Conservation (phyloP, 2,329 filamentous ascomycete genomes). For the Dissoconium aciculare region DNA sequence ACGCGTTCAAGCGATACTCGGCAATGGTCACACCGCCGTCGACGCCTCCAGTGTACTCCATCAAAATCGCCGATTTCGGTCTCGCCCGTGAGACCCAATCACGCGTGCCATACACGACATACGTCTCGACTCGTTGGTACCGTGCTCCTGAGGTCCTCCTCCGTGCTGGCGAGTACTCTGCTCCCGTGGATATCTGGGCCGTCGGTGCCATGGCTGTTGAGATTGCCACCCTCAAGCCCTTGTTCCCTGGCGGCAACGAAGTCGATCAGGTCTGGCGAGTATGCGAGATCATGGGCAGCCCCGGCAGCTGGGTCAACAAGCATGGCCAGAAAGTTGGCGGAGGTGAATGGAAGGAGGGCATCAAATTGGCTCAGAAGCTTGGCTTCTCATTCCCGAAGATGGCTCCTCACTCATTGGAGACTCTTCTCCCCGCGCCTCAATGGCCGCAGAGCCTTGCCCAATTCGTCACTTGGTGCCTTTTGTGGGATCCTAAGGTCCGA, state of each 20-base stretch:
- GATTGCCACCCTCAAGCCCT: slow-evolving; percentile 84
- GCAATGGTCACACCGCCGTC: slow-evolving; percentile 85
- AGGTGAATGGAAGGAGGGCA: slow-evolving; percentile 94
- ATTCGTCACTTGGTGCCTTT: slow-evolving; percentile 95
- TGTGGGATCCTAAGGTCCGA: slow-evolving; percentile 92
- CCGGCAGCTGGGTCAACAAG: slow-evolving; percentile 96
- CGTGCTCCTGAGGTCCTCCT: slow-evolving; percentile 84
- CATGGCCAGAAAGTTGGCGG: slow-evolving; percentile 73
- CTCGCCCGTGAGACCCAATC: slow-evolving; percentile 95
- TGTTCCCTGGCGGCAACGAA: slow-evolving; percentile 95
- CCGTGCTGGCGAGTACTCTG: slow-evolving; percentile 89
- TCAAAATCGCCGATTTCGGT: slow-evolving; percentile 98
- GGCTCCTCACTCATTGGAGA: slow-evolving; percentile 93
- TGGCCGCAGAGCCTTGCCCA: slow-evolving; percentile 80
- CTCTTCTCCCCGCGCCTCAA: slow-evolving; percentile 74
- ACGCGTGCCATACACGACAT: slow-evolving; percentile 91
- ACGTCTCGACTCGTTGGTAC: slow-evolving; percentile 95
- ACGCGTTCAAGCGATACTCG: slow-evolving; percentile 85
- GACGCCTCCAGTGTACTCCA: slow-evolving; percentile 82
- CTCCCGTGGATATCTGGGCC: slow-evolving; percentile 96
- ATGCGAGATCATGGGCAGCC: slow-evolving; percentile 98
- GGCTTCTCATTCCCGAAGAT: slow-evolving; percentile 98
- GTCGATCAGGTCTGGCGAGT: slow-evolving; percentile 98
- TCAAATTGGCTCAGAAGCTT: slow-evolving; percentile 80
- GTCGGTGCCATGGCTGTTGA: slow-evolving; percentile 98